A percentile compares a stretch with the other conserved stretches of the same genome.
Conservation (phyloP, 2,329 filamentous ascomycete genomes). For the Xylaria sp. region DNA sequence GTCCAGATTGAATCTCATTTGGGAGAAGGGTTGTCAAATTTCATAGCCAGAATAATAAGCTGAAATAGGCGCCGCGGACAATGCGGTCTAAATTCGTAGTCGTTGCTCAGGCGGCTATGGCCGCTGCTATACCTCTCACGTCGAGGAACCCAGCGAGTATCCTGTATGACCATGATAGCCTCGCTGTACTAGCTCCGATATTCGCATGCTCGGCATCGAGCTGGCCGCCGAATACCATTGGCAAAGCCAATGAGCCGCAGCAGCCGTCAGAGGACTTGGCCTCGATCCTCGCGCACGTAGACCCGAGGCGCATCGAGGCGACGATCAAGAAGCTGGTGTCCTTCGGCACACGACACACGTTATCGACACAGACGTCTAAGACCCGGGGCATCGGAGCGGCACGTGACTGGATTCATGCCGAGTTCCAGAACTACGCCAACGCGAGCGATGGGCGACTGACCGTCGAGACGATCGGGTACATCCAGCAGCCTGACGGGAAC, state of each 20-base stretch:
- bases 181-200: conserved; percentile 17
- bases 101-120: conserved; percentile 33
- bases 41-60: not conserved
- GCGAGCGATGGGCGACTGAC: conserved; percentile 61
- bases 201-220: conserved; percentile 45
- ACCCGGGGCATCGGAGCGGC: conserved; percentile 66
- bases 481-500: conserved; percentile 56
- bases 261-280: conserved; percentile 42
- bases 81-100: conserved; percentile 29
- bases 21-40: not conserved
- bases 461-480: conserved; percentile 62
- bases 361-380: conserved; percentile 62
- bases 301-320: conserved; percentile 57
- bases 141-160: conserved; percentile 40
- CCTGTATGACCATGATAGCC: conserved; percentile 20
- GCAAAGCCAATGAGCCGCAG: conserved; percentile 44
- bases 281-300: conserved; percentile 48
- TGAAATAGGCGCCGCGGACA: not conserved
- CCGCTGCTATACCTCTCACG: conserved; percentile 34
- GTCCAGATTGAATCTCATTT: not conserved
- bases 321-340: conserved; percentile 64
- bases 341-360: conserved; percentile 67
- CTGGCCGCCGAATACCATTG: conserved; percentile 47
- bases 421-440: conserved; percentile 60
- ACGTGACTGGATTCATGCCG: conserved; percentile 63